Conservation (phyloP, 2,329 filamentous ascomycete genomes). For the Cladosporium sp. region DNA sequence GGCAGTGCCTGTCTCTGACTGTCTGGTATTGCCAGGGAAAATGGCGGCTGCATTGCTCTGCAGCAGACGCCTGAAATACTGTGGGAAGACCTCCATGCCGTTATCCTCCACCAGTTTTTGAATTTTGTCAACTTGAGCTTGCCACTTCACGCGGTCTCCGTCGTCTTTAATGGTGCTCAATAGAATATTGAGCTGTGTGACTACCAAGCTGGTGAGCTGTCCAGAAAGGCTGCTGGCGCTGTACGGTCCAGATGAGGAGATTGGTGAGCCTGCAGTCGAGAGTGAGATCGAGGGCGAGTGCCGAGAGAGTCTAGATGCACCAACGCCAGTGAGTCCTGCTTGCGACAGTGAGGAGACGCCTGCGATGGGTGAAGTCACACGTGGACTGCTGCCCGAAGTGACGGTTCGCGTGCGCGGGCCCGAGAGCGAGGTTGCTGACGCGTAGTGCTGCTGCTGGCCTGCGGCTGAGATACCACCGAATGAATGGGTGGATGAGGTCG, state of each 20-base stretch:
- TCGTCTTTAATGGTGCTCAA: slow-evolving; percentile 94
- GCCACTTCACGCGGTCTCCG: slow-evolving; percentile 88
- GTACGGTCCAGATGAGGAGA: slow-evolving; percentile 50
- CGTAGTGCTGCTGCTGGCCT: slow-evolving; percentile 53
- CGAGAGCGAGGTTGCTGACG: slow-evolving; percentile 54
- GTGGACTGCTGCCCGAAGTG: slow-evolving; percentile 54
- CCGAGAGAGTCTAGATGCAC: slow-evolving; percentile 55
- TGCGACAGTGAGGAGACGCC: slow-evolving; percentile 51
- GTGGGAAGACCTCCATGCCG: slow-evolving; percentile 98
- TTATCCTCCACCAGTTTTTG: slow-evolving; percentile 94
- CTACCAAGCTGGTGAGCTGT: slow-evolving; percentile 82
- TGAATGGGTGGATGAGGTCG: slow-evolving; percentile 56
- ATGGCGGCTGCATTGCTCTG: slow-evolving; percentile 89
- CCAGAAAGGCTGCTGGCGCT: slow-evolving; percentile 43
- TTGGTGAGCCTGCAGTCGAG: slow-evolving; percentile 33
- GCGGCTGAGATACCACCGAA: slow-evolving; percentile 52
- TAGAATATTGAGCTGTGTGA: slow-evolving; percentile 92
- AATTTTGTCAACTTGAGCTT: slow-evolving; percentile 86
- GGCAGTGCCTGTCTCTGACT: slow-evolving; percentile 58
- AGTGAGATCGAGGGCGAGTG: slow-evolving; percentile 60
- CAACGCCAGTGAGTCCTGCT: slow-evolving; percentile 54
- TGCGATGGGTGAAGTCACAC: slow-evolving; percentile 58
- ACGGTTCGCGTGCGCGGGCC: slow-evolving; percentile 58
- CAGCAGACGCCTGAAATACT: slow-evolving; percentile 91
- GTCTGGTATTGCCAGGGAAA: slow-evolving; percentile 76